Evolutionary conservation across 2,329 filamentous ascomycete genomes (phyloP).

Genomic region (Apiospora hydei): DNA sequence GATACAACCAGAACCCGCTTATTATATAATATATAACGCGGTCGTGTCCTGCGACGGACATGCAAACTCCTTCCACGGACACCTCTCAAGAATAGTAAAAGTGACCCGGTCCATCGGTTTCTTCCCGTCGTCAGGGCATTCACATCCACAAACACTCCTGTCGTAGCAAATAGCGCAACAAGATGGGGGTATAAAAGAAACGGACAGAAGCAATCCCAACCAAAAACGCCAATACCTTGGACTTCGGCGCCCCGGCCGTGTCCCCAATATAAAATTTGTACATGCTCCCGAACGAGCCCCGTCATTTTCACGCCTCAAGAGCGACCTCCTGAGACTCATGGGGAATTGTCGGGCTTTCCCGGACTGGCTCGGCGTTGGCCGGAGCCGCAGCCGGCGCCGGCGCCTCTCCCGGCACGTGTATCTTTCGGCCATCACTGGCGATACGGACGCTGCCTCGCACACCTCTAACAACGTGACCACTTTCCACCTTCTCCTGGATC

Average conservation of each 20-base stretch:
- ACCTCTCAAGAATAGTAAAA: slow-evolving; percentile 31
- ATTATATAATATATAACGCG: slow-evolving; percentile 24
- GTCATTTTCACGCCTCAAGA: slow-evolving; percentile 37
- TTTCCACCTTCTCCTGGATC: slow-evolving; percentile 88
- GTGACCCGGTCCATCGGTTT: slow-evolving; percentile 34
- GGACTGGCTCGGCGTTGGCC: slow-evolving; percentile 48
- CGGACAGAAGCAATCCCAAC: slow-evolving; percentile 42
- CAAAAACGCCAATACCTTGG: slow-evolving; percentile 37
- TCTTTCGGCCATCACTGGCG: slow-evolving; percentile 52
- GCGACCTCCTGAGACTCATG: slow-evolving; percentile 36
- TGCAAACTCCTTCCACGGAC: slow-evolving; percentile 25
- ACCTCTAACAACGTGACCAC: slow-evolving; percentile 73
- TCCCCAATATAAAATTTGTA: slow-evolving; percentile 14
- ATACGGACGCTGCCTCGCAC: slow-evolving; percentile 72
- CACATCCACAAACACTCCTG: slow-evolving; percentile 37
- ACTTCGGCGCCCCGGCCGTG: slow-evolving; percentile 9
- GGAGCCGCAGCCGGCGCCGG: slow-evolving; percentile 46
- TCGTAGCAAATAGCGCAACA: slow-evolving; percentile 46
- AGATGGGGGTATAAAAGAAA: slow-evolving; percentile 50
- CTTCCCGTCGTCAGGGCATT: slow-evolving; percentile 40
- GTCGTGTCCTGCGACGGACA: slow-evolving; percentile 13
- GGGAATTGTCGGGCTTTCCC: slow-evolving; percentile 42
- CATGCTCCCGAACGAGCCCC: not conserved
- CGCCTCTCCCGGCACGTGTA: slow-evolving; percentile 39
- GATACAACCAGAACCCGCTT: slow-evolving; percentile 9